Percentiles rank a stretch among this genome's conserved stretches.
phyloP scores from a whole-genome alignment of 225 moss, liverwort and hornwort genomes.

The Straminergon stramineum region DNA sequence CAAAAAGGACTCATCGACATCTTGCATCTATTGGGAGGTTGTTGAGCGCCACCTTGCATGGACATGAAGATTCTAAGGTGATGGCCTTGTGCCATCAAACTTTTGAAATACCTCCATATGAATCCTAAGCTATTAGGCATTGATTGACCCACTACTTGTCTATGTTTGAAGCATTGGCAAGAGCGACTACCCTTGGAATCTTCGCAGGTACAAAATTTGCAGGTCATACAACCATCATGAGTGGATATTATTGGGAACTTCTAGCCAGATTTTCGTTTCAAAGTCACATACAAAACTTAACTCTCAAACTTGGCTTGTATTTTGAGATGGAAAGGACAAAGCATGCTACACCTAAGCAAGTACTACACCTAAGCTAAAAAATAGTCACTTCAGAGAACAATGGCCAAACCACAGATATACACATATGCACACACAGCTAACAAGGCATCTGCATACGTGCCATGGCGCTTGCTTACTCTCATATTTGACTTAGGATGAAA shows the following conservation, averaged over 20 bases:
- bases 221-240: background rate
- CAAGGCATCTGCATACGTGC: background rate
- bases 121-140: background rate
- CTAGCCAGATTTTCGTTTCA: background rate
- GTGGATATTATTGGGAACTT: background rate
- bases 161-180: conserved; percentile 12
- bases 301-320: background rate
- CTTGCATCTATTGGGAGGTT: background rate
- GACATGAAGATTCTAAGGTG: background rate
- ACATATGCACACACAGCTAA: background rate
- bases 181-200: conserved; percentile 26
- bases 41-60: background rate
- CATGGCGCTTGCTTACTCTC: background rate
- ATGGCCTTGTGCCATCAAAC: background rate
- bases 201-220: conserved; percentile 46
- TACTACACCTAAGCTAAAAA: background rate
- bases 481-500: background rate
- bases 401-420: background rate
- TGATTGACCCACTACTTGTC: conserved; percentile 7
- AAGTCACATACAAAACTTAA: background rate
- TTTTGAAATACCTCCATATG: background rate
- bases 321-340: background rate
- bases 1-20: background rate
- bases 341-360: background rate
- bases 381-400: background rate